Evolutionary conservation across 1,284 basidiomycete species (phyloP).

Genomic region (Inonotus hispidus): DNA sequence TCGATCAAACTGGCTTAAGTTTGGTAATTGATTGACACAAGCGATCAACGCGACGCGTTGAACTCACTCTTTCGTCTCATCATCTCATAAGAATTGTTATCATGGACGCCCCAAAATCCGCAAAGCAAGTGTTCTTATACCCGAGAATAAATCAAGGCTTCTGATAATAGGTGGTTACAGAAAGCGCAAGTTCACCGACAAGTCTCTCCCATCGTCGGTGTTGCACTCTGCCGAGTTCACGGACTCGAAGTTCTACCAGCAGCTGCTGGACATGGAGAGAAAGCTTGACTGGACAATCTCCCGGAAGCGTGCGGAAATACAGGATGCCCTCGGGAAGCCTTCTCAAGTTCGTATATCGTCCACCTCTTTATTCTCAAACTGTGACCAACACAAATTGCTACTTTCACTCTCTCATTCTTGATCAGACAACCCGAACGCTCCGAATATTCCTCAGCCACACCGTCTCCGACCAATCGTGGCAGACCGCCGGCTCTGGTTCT

Average conservation of each 20-base stretch:
- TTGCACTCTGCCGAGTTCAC: conserved; percentile 65
- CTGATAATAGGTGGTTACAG: neutral
- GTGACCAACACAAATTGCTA: neutral
- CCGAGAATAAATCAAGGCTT: neutral
- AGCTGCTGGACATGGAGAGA: conserved; percentile 84
- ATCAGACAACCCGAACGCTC: conserved; percentile 77
- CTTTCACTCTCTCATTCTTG: neutral
- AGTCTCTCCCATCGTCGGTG: conserved; percentile 61
- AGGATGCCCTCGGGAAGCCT: conserved; percentile 69
- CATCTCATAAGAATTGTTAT: neutral
- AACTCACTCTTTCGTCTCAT: neutral
- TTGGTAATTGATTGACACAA: neutral
- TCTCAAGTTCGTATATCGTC: conserved; percentile 37
- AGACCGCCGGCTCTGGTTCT: conserved; percentile 36
- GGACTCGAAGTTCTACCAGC: conserved; percentile 83
- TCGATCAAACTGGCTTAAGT: neutral
- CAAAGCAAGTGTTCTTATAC: conserved; percentile 9
- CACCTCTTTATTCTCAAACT: neutral
- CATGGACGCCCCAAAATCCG: conserved; percentile 16
- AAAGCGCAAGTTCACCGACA: neutral
- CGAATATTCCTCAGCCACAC: conserved; percentile 89
- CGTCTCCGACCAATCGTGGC: conserved; percentile 83
- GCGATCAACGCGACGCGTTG: neutral
- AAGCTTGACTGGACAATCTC: conserved; percentile 95
- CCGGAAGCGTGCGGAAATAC: conserved; percentile 85